These are phyloP conservation scores for Saksenaea oblongispora DNA, from an alignment of 371 early-diverging fungal species.

Conservation along the genomic window DNA sequence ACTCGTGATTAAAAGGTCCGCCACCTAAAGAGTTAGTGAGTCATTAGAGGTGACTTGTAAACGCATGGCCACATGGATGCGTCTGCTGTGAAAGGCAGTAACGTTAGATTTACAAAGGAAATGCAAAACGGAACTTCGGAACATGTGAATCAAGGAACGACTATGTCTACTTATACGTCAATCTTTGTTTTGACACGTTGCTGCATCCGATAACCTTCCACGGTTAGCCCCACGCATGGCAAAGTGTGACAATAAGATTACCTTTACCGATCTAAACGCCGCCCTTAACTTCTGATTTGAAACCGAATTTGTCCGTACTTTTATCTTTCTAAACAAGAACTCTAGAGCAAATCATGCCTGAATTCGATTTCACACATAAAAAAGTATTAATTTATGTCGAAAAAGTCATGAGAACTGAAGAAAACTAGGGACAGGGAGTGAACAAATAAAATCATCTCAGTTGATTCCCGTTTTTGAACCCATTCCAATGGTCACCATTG, in stretches of 20 bases:
- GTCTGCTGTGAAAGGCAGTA: background rate
- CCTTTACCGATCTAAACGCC: slow-evolving; percentile 4
- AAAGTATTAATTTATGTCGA: no score
- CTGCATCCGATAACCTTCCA: background rate
- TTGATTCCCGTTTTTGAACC: background rate
- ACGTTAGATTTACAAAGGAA: background rate
- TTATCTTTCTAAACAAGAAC: no score
- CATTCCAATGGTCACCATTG: background rate
- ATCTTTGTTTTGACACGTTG: background rate
- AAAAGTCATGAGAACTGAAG: no score
- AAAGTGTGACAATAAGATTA: background rate
- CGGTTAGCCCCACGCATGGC: background rate
- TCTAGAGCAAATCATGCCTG: no score
- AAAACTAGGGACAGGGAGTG: background rate
- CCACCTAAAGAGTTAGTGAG: background rate
- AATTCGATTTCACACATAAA: no score
- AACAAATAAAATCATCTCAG: background rate
- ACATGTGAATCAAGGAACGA: background rate
- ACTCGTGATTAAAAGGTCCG: background rate
- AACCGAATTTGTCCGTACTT: background rate
- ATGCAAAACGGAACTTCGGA: background rate
- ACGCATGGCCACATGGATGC: background rate
- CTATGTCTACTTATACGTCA: background rate
- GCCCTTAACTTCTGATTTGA: background rate
- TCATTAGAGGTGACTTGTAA: slow-evolving; percentile 2